These are phyloP conservation scores for Macrophomina pseudophaseolina DNA, from an alignment of 2,329 filamentous ascomycete genomes.

Conservation along the genomic window DNA sequence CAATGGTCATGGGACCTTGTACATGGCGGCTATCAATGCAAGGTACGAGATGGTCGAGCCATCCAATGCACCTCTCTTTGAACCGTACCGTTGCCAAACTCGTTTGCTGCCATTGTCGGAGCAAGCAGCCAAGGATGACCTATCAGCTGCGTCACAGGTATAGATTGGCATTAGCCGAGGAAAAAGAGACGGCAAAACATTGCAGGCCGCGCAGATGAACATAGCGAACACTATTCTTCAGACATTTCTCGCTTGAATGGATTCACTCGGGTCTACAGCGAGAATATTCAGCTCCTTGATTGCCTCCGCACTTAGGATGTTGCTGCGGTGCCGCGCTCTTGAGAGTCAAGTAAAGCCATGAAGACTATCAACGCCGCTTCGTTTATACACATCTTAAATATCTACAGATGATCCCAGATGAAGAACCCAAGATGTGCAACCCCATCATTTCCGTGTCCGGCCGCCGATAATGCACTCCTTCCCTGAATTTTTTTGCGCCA, in stretches of 20 bases:
- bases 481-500: background rate
- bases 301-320: no score
- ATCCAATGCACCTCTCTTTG: background rate
- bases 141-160: background rate
- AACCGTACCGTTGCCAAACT: no score
- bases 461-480: conserved; percentile 7
- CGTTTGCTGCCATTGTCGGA: no score
- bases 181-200: no score
- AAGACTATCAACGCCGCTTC: background rate
- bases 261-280: no score
- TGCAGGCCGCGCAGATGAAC: no score
- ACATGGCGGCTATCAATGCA: background rate
- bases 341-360: background rate
- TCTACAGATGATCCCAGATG: conserved; percentile 2
- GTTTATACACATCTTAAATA: conserved; percentile 6
- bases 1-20: conserved; percentile 7
- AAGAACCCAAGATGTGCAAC: background rate
- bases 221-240: no score
- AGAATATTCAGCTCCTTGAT: no score
- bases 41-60: conserved; percentile 3
- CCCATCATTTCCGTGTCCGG: background rate
- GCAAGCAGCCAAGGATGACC: background rate
- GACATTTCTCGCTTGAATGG: no score
- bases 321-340: background rate
- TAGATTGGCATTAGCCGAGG: background rate